phyloP scores from a whole-genome alignment of 805 yeast genomes.

The Wickerhamiella musiphila region DNA sequence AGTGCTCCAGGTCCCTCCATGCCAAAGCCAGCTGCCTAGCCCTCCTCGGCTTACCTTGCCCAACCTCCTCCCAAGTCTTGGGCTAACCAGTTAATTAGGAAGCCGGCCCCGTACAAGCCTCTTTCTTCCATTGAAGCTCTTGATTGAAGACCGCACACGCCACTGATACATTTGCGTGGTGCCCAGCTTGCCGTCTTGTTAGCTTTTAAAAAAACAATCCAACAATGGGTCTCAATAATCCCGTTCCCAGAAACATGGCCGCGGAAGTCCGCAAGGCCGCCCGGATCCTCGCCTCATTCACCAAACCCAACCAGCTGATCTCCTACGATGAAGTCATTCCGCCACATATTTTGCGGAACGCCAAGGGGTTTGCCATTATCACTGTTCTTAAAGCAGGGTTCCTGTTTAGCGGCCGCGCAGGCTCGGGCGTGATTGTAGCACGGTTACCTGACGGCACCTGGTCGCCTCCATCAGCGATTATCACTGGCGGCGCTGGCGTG shows the following conservation, averaged over 20 bases:
- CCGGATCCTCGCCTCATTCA: constrained; percentile 68
- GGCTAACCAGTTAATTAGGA: no score
- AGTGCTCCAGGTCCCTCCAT: no score
- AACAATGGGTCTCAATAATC: constrained; percentile 72
- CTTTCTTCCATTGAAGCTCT: no score
- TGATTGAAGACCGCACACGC: no score
- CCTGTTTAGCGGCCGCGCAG: constrained; percentile 90
- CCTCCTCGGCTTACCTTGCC: no score
- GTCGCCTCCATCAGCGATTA: constrained; percentile 95
- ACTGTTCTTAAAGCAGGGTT: constrained; percentile 97
- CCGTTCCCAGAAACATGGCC: constrained; percentile 77
- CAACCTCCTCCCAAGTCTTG: no score
- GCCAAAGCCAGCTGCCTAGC: no score
- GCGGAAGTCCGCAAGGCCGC: constrained; percentile 91
- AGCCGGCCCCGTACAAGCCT: no score
- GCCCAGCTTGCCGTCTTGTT: no score
- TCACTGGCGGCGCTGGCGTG: constrained; percentile 96
- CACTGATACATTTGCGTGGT: no score
- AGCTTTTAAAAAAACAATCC: no score
- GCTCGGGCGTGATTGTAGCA: constrained; percentile 90
- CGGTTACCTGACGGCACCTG: constrained; percentile 86
- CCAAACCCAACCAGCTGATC: constrained; percentile 85
- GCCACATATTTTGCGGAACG: constrained; percentile 67
- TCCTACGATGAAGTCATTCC: constrained; percentile 84
- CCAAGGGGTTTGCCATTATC: constrained; percentile 80